phyloP scores from a whole-genome alignment of 2,329 filamentous ascomycete species.

The Cladorrhinum sp. region DNA sequence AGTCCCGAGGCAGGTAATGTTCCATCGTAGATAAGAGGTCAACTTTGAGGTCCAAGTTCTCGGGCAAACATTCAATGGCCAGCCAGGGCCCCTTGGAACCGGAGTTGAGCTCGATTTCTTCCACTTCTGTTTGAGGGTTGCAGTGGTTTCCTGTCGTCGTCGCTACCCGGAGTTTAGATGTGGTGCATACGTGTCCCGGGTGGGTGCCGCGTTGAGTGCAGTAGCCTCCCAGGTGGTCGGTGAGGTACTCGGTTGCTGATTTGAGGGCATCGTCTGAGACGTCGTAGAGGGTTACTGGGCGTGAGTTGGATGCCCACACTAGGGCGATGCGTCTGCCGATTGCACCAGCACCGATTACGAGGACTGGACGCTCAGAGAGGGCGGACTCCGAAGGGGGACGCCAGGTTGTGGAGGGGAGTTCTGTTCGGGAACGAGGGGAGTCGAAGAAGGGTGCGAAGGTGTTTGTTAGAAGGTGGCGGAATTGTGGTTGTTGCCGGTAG shows the following conservation, averaged over 20 bases:
- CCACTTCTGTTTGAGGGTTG: slow-evolving; percentile 3
- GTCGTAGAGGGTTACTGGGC: slow-evolving; percentile 32
- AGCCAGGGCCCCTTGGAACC: slow-evolving; percentile 28
- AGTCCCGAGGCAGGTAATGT: slow-evolving; percentile 27
- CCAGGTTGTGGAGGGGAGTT: slow-evolving; percentile 22
- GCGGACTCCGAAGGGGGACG: slow-evolving; percentile 25
- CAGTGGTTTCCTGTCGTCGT: slow-evolving; percentile 19
- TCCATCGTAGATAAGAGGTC: slow-evolving; percentile 31
- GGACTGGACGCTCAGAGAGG: slow-evolving; percentile 37
- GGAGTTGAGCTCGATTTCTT: slow-evolving; percentile 15
- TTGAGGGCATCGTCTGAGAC: slow-evolving; percentile 24
- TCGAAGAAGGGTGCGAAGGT: slow-evolving; percentile 9
- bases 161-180: slow-evolving; percentile 26
- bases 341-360: slow-evolving; percentile 41
- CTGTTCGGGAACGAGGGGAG: background rate
- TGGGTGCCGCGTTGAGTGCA: slow-evolving; percentile 29
- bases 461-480: background rate
- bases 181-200: slow-evolving; percentile 30
- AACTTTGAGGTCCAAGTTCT: slow-evolving; percentile 32
- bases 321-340: slow-evolving; percentile 39
- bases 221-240: slow-evolving; percentile 33
- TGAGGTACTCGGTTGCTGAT: slow-evolving; percentile 33
- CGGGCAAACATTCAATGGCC: slow-evolving; percentile 35
- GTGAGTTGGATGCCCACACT: slow-evolving; percentile 31
- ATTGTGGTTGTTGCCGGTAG: background rate